Percentiles rank a stretch among this genome's conserved stretches.
These are phyloP conservation scores for Coelastrella sp. DNA, from an alignment of 139 green algal species.

Conservation along the genomic window DNA sequence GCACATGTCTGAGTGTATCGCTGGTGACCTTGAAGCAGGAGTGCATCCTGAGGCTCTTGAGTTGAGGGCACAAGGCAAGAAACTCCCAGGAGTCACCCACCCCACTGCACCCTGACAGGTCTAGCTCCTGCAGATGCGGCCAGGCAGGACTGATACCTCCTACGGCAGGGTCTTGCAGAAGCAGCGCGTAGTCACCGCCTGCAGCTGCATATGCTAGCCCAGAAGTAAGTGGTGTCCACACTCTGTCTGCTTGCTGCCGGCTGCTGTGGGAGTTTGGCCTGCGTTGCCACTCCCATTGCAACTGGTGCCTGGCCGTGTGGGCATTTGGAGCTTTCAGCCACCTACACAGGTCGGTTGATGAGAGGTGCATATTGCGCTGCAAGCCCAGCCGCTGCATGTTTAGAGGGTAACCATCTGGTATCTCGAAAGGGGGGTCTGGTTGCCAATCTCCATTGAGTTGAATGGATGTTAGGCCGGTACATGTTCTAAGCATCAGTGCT, in stretches of 20 bases:
- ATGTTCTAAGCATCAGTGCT: background rate
- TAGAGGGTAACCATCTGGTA: background rate
- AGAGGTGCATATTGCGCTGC: background rate
- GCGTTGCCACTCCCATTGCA: too few species aligned
- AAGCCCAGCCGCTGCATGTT: background rate
- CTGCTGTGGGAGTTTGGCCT: background rate
- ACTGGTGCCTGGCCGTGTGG: too few species aligned
- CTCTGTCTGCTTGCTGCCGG: background rate
- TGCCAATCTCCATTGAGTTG: background rate
- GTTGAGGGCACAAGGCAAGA: background rate
- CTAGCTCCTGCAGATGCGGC: background rate
- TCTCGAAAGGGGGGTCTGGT: background rate
- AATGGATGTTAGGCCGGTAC: background rate
- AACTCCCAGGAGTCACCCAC: background rate
- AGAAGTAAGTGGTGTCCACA: background rate
- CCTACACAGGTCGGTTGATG: background rate
- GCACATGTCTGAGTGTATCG: background rate
- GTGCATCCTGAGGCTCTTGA: background rate
- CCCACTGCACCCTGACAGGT: conserved; percentile 9
- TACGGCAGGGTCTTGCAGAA: background rate
- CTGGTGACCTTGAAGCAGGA: conserved; percentile 30
- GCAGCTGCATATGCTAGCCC: background rate
- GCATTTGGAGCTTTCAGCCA: background rate
- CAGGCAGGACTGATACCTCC: background rate
- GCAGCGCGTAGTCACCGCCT: background rate